Conservation (phyloP, 345 rosid genomes). For the Brassica incana region DNA sequence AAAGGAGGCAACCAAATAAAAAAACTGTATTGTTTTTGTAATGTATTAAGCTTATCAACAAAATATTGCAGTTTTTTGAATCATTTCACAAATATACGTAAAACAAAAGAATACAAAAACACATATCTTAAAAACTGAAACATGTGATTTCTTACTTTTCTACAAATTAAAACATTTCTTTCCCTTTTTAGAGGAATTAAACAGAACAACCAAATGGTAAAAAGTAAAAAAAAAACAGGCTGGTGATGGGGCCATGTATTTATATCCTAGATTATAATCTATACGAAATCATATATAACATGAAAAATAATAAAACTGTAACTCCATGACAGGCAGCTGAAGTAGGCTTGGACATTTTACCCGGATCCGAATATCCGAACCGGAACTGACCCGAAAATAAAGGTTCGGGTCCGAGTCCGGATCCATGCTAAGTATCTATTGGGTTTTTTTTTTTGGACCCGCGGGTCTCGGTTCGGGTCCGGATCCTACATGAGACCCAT, state of each 20-base stretch:
- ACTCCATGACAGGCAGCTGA: no score
- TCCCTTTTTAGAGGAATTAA: neutral
- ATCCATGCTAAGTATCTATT: no score
- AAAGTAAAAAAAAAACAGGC: slow-evolving; percentile 32
- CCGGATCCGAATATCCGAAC: no score
- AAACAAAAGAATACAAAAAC: neutral
- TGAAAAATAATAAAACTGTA: neutral
- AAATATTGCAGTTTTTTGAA: neutral
- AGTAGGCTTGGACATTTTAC: no score
- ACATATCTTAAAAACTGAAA: neutral
- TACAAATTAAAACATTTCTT: slow-evolving; percentile 13
- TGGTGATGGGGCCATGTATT: slow-evolving; percentile 38
- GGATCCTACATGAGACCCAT: no score
- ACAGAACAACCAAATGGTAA: neutral
- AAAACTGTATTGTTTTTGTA: neutral
- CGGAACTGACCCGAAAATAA: no score
- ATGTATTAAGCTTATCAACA: neutral
- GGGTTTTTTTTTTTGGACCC: no score
- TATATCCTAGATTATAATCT: neutral
- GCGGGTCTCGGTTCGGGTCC: no score
- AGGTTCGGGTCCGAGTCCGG: no score
- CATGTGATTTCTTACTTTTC: slow-evolving; percentile 26
- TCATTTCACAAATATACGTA: neutral
- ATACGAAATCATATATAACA: neutral
- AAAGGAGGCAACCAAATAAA: slow-evolving; percentile 9